phyloP scores from a whole-genome alignment of 2,329 filamentous ascomycete genomes.

The Gremmenia infestans region DNA sequence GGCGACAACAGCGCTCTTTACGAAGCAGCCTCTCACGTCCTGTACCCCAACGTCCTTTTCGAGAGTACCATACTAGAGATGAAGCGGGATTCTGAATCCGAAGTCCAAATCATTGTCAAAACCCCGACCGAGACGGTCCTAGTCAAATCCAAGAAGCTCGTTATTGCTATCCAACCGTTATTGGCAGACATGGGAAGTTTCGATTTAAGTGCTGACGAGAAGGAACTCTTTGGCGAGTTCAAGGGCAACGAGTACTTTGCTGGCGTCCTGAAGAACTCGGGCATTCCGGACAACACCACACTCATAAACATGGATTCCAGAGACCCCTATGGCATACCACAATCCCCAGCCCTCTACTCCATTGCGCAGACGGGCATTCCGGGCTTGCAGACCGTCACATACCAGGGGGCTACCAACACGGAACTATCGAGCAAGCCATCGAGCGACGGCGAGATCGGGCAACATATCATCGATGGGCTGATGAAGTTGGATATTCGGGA shows the following conservation, averaged over 20 bases:
- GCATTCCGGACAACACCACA: constrained; percentile 21
- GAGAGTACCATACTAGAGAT: neutral
- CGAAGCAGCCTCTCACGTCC: neutral
- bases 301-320: constrained; percentile 23
- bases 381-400: constrained; percentile 1
- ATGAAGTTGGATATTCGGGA: neutral
- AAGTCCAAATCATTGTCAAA: constrained; percentile 27
- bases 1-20: constrained; percentile 6
- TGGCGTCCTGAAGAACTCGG: constrained; percentile 33
- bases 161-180: constrained; percentile 37
- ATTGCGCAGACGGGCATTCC: constrained; percentile 18
- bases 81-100: neutral
- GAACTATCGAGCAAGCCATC: too few species aligned
- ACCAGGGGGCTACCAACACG: neutral
- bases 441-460: neutral
- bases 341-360: constrained; percentile 25
- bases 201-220: constrained; percentile 33
- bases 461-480: neutral
- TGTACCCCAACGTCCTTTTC: constrained; percentile 3
- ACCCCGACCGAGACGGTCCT: constrained; percentile 30
- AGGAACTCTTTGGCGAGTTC: constrained; percentile 31
- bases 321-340: constrained; percentile 27
- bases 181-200: constrained; percentile 32
- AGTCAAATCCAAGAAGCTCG: constrained; percentile 37
- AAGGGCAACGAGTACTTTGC: constrained; percentile 34